Evolutionary conservation across 306 rosid species (phyloP).

Genomic region (Trifolium dubium): DNA sequence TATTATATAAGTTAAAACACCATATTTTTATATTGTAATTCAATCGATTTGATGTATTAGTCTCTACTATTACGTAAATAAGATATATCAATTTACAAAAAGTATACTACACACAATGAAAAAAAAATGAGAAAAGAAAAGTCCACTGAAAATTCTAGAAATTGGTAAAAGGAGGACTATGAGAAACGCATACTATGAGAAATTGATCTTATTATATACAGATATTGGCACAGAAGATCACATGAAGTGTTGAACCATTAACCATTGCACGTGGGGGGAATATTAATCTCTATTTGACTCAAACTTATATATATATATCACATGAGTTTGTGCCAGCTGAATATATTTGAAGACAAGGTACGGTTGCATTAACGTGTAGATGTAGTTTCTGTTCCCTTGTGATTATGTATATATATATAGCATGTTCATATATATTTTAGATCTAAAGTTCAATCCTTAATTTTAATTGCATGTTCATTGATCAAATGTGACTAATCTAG

Average conservation of each 20-base stretch:
- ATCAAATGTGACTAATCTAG: too few species aligned
- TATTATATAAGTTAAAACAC: too few species aligned
- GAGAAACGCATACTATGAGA: constrained; percentile 32
- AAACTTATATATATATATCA: constrained; percentile 28
- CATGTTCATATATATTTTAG: neutral
- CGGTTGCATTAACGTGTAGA: constrained; percentile 39
- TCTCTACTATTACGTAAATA: too few species aligned
- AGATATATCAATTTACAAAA: too few species aligned
- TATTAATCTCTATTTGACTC: constrained; percentile 45
- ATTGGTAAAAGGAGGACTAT: constrained; percentile 33
- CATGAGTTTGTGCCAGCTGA: constrained; percentile 52
- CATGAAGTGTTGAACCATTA: constrained; percentile 51
- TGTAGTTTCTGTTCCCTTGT: constrained; percentile 49
- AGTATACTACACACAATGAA: neutral
- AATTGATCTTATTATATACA: constrained; percentile 41
- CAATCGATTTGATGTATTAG: too few species aligned
- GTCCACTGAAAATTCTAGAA: constrained; percentile 41
- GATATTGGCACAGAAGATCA: constrained; percentile 50
- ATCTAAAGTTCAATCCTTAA: neutral
- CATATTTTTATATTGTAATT: too few species aligned
- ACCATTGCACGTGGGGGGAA: constrained; percentile 55
- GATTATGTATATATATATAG: too few species aligned
- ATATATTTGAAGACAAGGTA: constrained; percentile 45
- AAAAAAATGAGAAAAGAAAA: neutral
- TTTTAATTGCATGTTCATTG: too few species aligned